phyloP scores from a whole-genome alignment of 177 flowering plant species.

The Tripterygium wilfordii region DNA sequence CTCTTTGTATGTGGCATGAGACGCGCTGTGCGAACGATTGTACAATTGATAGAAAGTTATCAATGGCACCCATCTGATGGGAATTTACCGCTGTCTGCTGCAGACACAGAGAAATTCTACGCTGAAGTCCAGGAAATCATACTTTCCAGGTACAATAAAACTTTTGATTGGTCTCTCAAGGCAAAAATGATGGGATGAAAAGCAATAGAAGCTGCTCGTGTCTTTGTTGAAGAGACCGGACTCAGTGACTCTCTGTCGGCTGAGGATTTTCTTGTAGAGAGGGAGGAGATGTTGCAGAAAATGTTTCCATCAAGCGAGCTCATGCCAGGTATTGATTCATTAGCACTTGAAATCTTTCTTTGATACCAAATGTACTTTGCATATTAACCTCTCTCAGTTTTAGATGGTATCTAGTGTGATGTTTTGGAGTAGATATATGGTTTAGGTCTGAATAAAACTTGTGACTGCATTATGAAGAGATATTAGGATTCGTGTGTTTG shows the following conservation, averaged over 20 bases:
- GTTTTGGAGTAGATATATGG: too few relatives aligned
- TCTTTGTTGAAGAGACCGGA: slow-evolving; percentile 87
- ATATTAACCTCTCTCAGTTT: too few relatives aligned
- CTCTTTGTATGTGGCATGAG: too few relatives aligned
- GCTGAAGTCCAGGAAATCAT: slow-evolving; percentile 86
- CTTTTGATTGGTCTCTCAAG: slow-evolving; percentile 91
- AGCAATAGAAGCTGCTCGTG: slow-evolving; percentile 78
- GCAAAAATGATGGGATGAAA: slow-evolving; percentile 97
- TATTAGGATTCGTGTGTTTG: too few relatives aligned
- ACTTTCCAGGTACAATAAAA: slow-evolving; percentile 69
- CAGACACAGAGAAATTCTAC: slow-evolving; percentile 94
- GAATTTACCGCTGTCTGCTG: slow-evolving; percentile 8
- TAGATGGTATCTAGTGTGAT: too few relatives aligned
- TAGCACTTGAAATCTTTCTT: too few relatives aligned
- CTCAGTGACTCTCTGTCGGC: slow-evolving; percentile 71
- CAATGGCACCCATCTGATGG: background rate
- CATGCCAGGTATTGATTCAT: slow-evolving; percentile 69
- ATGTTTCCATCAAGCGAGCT: slow-evolving; percentile 76
- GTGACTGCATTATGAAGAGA: too few relatives aligned
- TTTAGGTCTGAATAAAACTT: too few relatives aligned
- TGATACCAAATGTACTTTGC: too few relatives aligned
- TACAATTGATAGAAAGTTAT: too few relatives aligned
- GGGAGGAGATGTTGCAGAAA: slow-evolving; percentile 65
- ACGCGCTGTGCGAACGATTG: too few relatives aligned
- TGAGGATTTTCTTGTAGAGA: slow-evolving; percentile 75